Percentiles rank a stretch among this genome's conserved stretches.
These are phyloP conservation scores for Stropharia rugosoannulata DNA, from an alignment of 768 basidiomycete genomes.

Conservation along the genomic window DNA sequence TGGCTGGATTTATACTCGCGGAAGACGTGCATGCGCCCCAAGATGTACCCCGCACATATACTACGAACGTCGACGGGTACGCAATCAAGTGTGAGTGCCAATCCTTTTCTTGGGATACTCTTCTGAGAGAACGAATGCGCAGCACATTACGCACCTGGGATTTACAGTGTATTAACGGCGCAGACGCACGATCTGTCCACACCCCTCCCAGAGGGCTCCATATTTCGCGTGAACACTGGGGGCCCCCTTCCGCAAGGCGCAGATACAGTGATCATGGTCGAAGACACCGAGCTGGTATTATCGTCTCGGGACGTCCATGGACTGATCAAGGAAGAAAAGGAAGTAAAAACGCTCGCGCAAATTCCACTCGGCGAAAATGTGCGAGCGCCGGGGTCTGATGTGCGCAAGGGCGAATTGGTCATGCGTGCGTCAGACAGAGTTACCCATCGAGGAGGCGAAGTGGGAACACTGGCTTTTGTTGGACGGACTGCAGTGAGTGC, in stretches of 20 bases:
- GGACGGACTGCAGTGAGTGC: conserved; percentile 63
- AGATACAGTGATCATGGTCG: conserved; percentile 89
- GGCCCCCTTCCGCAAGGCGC: conserved; percentile 73
- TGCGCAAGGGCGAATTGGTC: conserved; percentile 63
- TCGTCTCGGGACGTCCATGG: conserved; percentile 35
- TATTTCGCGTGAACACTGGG: conserved; percentile 87
- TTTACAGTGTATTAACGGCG: conserved; percentile 67
- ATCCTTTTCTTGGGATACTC: background rate
- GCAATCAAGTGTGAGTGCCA: conserved; percentile 64
- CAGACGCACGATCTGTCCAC: conserved; percentile 47
- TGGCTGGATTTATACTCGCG: conserved; percentile 74
- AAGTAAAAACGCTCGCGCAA: conserved; percentile 66
- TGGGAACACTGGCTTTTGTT: conserved; percentile 81
- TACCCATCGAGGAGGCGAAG: conserved; percentile 70
- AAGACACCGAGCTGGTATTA: conserved; percentile 80
- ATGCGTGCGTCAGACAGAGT: conserved; percentile 63
- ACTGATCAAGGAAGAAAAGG: conserved; percentile 59
- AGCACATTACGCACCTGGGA: conserved; percentile 67
- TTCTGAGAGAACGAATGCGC: background rate
- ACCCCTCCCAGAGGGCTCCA: conserved; percentile 44
- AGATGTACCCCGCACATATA: conserved; percentile 60
- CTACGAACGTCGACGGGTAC: conserved; percentile 90
- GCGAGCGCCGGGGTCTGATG: conserved; percentile 73
- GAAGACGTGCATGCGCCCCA: conserved; percentile 69
- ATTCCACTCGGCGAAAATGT: conserved; percentile 71